phyloP scores from a whole-genome alignment of 78 protist genomes.

The Dictyostelium discoideum region dicty_2.7 NC_007090.3:3726001-3726500 shows the following conservation, averaged over 20 bases:
- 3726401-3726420: neutral
- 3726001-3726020: slow-evolving; percentile 73
- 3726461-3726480: too few species aligned
- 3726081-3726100: slow-evolving; percentile 40
- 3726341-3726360: neutral
- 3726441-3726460: too few species aligned
- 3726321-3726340: neutral
- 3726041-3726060: slow-evolving; percentile 71
- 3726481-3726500: neutral
- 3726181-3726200: too few species aligned
- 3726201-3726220: too few species aligned
- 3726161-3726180: neutral
- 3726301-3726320: neutral
- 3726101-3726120: neutral
- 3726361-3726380: neutral
- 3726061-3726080: slow-evolving; percentile 55
- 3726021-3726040: slow-evolving; percentile 72
- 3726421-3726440: slow-evolving; percentile 10
- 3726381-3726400: neutral
- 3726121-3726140: neutral
- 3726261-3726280: neutral
- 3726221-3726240: neutral
- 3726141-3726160: neutral
- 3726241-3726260: too few species aligned
- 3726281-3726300: neutral